phyloP scores from a whole-genome alignment of 495 filamentous ascomycete species.

The Talaromyces stipitatus region DNA sequence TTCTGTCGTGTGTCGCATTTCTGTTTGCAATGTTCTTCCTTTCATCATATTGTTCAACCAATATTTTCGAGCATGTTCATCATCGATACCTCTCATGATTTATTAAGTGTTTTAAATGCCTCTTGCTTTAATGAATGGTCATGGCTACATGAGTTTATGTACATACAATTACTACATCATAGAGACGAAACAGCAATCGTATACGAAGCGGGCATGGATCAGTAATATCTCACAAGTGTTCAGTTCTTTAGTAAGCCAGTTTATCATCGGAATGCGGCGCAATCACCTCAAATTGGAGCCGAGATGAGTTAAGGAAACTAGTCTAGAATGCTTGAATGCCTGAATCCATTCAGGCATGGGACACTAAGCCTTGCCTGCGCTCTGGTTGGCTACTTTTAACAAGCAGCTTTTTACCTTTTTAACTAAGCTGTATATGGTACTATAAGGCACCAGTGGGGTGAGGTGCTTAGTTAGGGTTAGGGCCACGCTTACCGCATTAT shows the following conservation, averaged over 20 bases:
- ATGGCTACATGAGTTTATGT: background rate
- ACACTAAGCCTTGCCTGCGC: no score
- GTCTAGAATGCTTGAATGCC: no score
- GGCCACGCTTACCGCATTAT: no score
- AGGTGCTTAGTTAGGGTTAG: no score
- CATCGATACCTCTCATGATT: background rate
- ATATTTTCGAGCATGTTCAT: background rate
- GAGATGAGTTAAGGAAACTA: no score
- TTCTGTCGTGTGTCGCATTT: background rate
- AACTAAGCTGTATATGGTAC: no score
- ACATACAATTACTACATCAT: background rate
- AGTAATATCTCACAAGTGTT: background rate
- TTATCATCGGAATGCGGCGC: background rate
- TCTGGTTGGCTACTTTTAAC: no score
- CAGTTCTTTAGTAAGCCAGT: background rate
- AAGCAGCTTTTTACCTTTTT: no score
- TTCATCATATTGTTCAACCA: background rate
- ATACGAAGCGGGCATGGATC: background rate
- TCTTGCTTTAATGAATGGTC: conserved; percentile 1
- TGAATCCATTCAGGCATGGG: no score
- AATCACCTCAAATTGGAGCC: background rate
- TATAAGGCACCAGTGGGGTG: no score
- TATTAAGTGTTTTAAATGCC: background rate
- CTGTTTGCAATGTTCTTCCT: background rate
- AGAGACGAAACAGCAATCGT: background rate